Base-by-base conservation (phyloP, 1,284 basidiomycete species). In the Leucoagaricus sp. region DNA sequence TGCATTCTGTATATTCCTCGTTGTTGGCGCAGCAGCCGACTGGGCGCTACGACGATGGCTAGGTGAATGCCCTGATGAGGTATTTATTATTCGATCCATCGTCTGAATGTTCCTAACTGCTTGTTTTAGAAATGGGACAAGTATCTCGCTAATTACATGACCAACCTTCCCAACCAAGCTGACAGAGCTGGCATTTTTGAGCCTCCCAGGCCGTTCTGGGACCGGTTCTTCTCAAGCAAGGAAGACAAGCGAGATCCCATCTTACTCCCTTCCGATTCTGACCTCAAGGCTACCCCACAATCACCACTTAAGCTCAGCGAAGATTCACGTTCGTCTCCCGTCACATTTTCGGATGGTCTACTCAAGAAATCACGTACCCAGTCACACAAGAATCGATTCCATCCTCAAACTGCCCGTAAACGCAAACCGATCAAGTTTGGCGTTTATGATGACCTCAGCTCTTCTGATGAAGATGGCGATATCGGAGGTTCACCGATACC, bases 11-110 rank as follows among this genome's bases (percentile, higher is more conserved):
- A 65, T 86, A n/a, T 74, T 87, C 45, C 67, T 84, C 17, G 63
- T 70, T 13, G 40, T 68, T 13, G 87, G 87, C 1, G 68, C 75
- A 4, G 67, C 65, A 0, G 68, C 65, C 12, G 86, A 89, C 63
- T 87, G 81, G 80, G 71, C 76, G n/a, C 67, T 88, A 46, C 73
- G 72, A 31, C 67, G 69, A 46, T 77, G 75, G 67, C 73, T 86
- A 31, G 87, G 86, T 15, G 84, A 86, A 63, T 83, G 83, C 67
- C 86, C 86, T 26, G 86, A 88, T 61, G 78, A 88, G 79, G 85
- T 84, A 60, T 17, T 73, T 68, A 10, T 28, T 57, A 49, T 26
- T n/a, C 6, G 21, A 19, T 29, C 26, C 36, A 38, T 26, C 13
- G 13, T 45, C 12, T 44, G 51, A 44, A n/a, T 42, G 26, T 58